Conservation (phyloP, 805 yeast species). For the Cyberlindnera euphorbiiphila region DNA sequence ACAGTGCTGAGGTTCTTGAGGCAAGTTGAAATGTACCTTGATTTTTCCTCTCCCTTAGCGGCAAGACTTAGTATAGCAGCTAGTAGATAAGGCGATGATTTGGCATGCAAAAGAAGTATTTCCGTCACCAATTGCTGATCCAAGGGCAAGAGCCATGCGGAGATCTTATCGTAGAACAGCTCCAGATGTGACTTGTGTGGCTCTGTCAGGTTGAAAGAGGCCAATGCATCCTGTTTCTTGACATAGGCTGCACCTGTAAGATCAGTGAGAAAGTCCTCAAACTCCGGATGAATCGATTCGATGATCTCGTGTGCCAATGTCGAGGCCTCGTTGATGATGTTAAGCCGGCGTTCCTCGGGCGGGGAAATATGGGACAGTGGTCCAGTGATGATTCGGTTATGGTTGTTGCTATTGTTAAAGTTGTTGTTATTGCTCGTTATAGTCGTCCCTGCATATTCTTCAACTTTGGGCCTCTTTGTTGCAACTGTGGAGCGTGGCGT, state of each 20-base stretch:
- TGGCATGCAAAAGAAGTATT: slow-evolving; percentile 45
- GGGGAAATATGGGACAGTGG: slow-evolving; percentile 14
- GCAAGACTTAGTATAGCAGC: slow-evolving; percentile 58
- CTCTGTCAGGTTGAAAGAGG: slow-evolving; percentile 21
- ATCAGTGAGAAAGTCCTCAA: slow-evolving; percentile 21
- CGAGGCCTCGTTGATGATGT: slow-evolving; percentile 24
- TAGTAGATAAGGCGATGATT: slow-evolving; percentile 45
- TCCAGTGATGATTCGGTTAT: not conserved
- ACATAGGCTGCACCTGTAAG: slow-evolving; percentile 16
- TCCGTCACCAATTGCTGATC: slow-evolving; percentile 47
- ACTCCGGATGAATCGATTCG: slow-evolving; percentile 19
- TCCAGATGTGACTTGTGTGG: slow-evolving; percentile 25
- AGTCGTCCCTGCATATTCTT: no score
- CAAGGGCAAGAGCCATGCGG: slow-evolving; percentile 24
- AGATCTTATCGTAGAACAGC: slow-evolving; percentile 23
- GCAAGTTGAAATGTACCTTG: slow-evolving; percentile 47
- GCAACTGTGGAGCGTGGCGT: slow-evolving; percentile 9
- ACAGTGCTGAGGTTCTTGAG: slow-evolving; percentile 39
- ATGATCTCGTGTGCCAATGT: slow-evolving; percentile 23
- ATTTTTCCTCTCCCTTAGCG: slow-evolving; percentile 37
- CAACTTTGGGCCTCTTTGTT: not conserved
- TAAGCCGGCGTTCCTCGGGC: slow-evolving; percentile 13
- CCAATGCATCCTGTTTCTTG: slow-evolving; percentile 21
- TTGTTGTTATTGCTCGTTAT: no score
- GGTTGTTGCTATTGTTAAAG: not conserved